These are phyloP conservation scores for Yamadazyma friedrichii DNA, from an alignment of 1,139 yeast species.

Conservation along the genomic window DNA sequence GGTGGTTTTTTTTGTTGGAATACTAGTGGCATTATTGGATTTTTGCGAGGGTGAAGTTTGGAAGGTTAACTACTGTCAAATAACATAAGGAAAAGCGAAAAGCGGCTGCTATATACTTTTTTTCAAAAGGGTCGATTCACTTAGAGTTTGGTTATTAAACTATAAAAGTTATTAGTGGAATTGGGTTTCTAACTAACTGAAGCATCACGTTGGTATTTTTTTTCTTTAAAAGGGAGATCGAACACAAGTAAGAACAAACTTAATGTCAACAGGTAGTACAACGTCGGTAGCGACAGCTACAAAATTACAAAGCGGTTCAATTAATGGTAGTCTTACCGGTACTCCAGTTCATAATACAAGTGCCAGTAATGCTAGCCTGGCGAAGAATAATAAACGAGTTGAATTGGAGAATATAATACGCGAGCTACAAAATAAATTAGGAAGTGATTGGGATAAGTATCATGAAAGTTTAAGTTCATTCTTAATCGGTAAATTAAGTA, in stretches of 20 bases:
- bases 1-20: not conserved
- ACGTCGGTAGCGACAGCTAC: slow-evolving; percentile 5
- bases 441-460: slow-evolving; percentile 81
- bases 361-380: not conserved
- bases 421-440: slow-evolving; percentile 70
- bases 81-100: too few relatives aligned
- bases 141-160: too few relatives aligned
- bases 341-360: not conserved
- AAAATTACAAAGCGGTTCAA: slow-evolving; percentile 1
- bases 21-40: too few relatives aligned
- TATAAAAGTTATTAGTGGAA: slow-evolving; percentile 1
- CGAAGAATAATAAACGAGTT: slow-evolving; percentile 42
- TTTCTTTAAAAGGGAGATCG: too few relatives aligned
- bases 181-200: not conserved
- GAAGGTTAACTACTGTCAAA: too few relatives aligned
- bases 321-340: slow-evolving; percentile 4
- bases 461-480: slow-evolving; percentile 77
- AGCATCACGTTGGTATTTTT: too few relatives aligned
- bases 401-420: slow-evolving; percentile 73
- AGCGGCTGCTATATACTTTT: too few relatives aligned
- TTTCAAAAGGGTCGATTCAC: too few relatives aligned
- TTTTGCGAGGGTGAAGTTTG: too few relatives aligned
- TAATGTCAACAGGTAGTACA: slow-evolving; percentile 4
- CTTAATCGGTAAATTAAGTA: slow-evolving; percentile 74
- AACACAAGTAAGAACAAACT: too few relatives aligned